Base-by-base conservation (phyloP, 2,329 filamentous ascomycete genomes). In the Orbilia blumenaviensis region DNA sequence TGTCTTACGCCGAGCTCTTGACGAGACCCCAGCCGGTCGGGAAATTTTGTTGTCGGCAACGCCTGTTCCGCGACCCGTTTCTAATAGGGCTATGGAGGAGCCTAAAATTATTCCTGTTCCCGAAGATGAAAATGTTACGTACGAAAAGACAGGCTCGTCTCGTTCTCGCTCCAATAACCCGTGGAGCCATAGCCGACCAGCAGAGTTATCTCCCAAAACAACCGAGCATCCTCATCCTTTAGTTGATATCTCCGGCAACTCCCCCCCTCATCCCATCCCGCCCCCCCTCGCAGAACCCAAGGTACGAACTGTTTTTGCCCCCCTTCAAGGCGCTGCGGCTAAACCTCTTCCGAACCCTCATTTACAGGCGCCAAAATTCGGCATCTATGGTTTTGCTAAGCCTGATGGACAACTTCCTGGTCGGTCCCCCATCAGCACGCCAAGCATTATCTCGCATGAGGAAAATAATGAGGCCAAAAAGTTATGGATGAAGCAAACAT, bases 261-360 rank as follows among this genome's bases (percentile, higher is more conserved):
- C 71, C 21, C 71, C 71, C 1, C 63, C 71, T 3, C 63, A 75
- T 14, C 62, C 62, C 50, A 68, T 48, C 6, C 71, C 71, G 18
- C 63, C 71, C 42, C 56, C 71, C 18, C 63, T 75, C n/a, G 71
- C 46, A 42, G 54, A 66, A 75, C 56, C 71, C 16, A 75, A 75
- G 71, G 71, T 75, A 75, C 71, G 71, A 68, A 58, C 38, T 50
- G 54, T 56, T 32, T 75, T 75, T 29, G 62, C 34, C 36, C 71
- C 71, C 68, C 56, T 68, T 68, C 54, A 67, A 58, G 71, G 71
- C 46, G 34, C 66, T 18, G 46, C 71, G 68, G 56, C 71, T 75
- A 75, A 75, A 48, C 71, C 62, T 63, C 56, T 75, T 12, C 63
- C 63, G 71, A 75, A 75, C 50, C 71, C 71, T 58, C 71, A 75